These are phyloP conservation scores for Schizosaccharomyces versatilis DNA, from an alignment of 1,139 yeast species.

Conservation along the genomic window DNA sequence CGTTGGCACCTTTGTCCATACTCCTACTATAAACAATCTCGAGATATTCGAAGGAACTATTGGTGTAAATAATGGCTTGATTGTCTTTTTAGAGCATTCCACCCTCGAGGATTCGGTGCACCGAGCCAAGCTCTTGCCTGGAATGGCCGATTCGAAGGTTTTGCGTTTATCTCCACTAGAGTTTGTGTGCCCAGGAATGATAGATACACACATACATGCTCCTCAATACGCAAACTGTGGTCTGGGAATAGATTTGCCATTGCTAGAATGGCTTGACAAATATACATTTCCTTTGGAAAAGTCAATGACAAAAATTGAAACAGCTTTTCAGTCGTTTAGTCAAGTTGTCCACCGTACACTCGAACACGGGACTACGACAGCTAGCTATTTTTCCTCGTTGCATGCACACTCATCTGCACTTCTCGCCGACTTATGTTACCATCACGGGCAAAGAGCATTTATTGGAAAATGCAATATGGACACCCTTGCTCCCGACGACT, in stretches of 20 bases:
- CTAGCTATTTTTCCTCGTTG: conserved; percentile 74
- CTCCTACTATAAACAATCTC: conserved; percentile 28
- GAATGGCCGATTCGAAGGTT: conserved; percentile 2
- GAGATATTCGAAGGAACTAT: conserved; percentile 30
- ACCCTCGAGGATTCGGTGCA: conserved; percentile 4
- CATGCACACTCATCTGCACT: conserved; percentile 53
- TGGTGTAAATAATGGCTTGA: conserved; percentile 35
- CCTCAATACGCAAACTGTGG: conserved; percentile 93
- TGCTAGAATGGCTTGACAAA: conserved; percentile 67
- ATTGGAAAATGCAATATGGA: conserved; percentile 91
- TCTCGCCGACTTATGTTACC: conserved; percentile 48
- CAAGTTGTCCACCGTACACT: conserved; percentile 48
- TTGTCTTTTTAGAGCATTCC: conserved; percentile 22
- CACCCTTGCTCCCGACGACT: conserved; percentile 44
- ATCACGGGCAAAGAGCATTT: conserved; percentile 62
- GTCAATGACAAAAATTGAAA: conserved; percentile 27
- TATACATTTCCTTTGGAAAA: conserved; percentile 81
- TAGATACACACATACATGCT: conserved; percentile 92
- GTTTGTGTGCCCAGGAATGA: conserved; percentile 58
- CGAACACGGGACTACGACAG: conserved; percentile 69
- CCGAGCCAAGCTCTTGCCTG: neutral
- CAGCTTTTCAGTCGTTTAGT: conserved; percentile 41
- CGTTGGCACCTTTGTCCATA: conserved; percentile 35
- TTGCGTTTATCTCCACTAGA: conserved; percentile 3
- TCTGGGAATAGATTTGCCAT: conserved; percentile 62